phyloP scores from a whole-genome alignment of 2,329 filamentous ascomycete genomes.

The Aquanectria penicillioides region DNA sequence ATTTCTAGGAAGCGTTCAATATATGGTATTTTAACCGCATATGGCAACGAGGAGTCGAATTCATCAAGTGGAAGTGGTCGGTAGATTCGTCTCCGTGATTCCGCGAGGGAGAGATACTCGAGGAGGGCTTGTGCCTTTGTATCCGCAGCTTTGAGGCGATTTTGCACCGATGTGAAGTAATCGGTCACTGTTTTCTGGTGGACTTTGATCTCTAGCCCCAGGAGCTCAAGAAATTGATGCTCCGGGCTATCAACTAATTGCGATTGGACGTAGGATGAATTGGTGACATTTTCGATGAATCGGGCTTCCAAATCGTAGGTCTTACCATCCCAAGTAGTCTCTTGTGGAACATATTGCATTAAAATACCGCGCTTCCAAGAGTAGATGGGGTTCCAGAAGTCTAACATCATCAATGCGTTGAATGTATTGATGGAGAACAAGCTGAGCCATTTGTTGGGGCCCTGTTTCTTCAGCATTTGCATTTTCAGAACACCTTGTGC shows the following conservation, averaged over 20 bases:
- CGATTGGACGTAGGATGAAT: background rate
- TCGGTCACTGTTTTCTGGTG: background rate
- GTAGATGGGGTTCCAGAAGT: constrained; percentile 21
- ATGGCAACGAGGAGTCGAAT: constrained; percentile 15
- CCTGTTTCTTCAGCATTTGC: background rate
- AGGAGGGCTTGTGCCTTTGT: background rate
- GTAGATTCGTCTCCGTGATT: constrained; percentile 17
- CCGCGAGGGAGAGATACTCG: constrained; percentile 9
- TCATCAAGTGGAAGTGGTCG: constrained; percentile 17
- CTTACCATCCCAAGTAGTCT: background rate
- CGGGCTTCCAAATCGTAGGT: background rate
- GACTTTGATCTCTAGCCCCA: background rate
- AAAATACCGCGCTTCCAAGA: constrained; percentile 7
- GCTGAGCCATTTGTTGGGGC: background rate
- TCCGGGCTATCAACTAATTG: background rate
- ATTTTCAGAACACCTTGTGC: constrained; percentile 7
- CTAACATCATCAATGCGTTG: constrained; percentile 11
- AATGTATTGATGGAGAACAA: background rate
- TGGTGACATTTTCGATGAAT: background rate
- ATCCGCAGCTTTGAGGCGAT: background rate
- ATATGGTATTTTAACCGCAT: background rate
- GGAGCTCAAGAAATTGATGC: background rate
- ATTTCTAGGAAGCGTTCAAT: background rate
- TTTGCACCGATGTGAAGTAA: background rate
- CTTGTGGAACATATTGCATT: constrained; percentile 8